Evolutionary conservation across 2,329 filamentous ascomycete genomes (phyloP), one percentile per base, ranked within the genome.

Genomic region (Penicillium hesseltinei): DNA sequence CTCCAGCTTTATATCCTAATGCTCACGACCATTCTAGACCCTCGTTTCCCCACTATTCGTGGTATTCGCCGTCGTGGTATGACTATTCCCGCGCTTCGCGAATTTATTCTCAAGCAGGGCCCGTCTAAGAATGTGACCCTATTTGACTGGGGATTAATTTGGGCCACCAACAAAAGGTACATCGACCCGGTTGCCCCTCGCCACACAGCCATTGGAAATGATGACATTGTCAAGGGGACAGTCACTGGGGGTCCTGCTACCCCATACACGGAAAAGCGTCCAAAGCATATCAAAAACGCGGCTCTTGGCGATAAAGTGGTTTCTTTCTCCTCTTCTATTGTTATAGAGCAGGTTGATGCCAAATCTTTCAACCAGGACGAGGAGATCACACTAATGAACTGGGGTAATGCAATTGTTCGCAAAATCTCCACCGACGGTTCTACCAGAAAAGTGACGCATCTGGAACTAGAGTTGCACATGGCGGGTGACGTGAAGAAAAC

Each of bases 331-430:
- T 25, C 25, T 25, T 25, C 25, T 25, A 25, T 25, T 25, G 25
- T 25, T 6, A 25, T 25, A 25, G 25, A 25, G 25, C 25, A 25
- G 25, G 25, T 25, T 25, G 25, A 25, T 25, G 6, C 25, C 25
- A 25, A 88, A 72, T 95, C 97, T n/a, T 43, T 43, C 77, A 88
- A 85, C 66, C 82, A 88, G 59, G 87, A 88, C 70, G 93, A 97
- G 78, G 92, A 97, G 75, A 90, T 97, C 68, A 97, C 93, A 0
- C 82, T 97, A 42, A 97, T 97, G 93, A 89, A 89, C 73, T 97
- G 93, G 93, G 93, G 93, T 72, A 84, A 78, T 76, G 80, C 61
- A 67, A 69, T 74, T 78, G 69, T 84, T 77, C 66, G 74, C 50
- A 74, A 75, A 67, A 77, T 79, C 62, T 80, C 84, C 46, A 78